These are phyloP conservation scores for Flaveria sonorensis DNA, from an alignment of 129 eudicot genomes.

Conservation along the genomic window DNA sequence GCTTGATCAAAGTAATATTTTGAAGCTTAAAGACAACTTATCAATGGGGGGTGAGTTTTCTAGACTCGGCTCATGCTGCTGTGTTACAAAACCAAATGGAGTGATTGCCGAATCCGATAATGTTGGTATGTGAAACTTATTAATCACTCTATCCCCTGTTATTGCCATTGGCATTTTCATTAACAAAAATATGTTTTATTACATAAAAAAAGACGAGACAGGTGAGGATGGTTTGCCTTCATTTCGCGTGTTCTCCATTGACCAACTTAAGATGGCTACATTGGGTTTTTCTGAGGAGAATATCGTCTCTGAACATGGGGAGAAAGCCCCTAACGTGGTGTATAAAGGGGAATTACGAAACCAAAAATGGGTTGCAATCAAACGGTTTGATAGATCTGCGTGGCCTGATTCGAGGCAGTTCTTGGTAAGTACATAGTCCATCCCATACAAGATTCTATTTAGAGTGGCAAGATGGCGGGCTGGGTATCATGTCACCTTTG, in stretches of 20 bases:
- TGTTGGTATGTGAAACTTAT: slow-evolving; percentile 41
- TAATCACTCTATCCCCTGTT: not conserved
- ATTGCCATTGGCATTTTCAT: slow-evolving; percentile 1
- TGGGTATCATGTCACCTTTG: not conserved
- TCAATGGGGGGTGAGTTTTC: slow-evolving; percentile 72
- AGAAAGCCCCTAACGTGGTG: slow-evolving; percentile 92
- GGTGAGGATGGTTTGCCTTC: slow-evolving; percentile 64
- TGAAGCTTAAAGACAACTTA: slow-evolving; percentile 20
- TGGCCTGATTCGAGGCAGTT: slow-evolving; percentile 92
- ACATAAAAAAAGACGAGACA: slow-evolving; percentile 60
- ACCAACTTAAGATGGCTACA: slow-evolving; percentile 77
- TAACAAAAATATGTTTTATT: not conserved
- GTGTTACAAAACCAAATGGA: slow-evolving; percentile 49
- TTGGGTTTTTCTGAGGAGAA: slow-evolving; percentile 84
- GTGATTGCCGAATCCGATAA: slow-evolving; percentile 42
- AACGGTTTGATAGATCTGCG: slow-evolving; percentile 80
- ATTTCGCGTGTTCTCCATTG: slow-evolving; percentile 63
- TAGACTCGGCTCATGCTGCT: slow-evolving; percentile 56
- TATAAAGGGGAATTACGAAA: slow-evolving; percentile 83
- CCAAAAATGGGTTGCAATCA: slow-evolving; percentile 69
- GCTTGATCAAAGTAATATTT: not conserved
- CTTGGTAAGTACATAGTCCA: slow-evolving; percentile 49
- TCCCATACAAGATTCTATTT: slow-evolving; percentile 4
- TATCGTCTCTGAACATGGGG: slow-evolving; percentile 93
- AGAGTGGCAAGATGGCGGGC: not conserved